phyloP scores from a whole-genome alignment of 345 rosid species.

The Acer saccharum region DNA sequence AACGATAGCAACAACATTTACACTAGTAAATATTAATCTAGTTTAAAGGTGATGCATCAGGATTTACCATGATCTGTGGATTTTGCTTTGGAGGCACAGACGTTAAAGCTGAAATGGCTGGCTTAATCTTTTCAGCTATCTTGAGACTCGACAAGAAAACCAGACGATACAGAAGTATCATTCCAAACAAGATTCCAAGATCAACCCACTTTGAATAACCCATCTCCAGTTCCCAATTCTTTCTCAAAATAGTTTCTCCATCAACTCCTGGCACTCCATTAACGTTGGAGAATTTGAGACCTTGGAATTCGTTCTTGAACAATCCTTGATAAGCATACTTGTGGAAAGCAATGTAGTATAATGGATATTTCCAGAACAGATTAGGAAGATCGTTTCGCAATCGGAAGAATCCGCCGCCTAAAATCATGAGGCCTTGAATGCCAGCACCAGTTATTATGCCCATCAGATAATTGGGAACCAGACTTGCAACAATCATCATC shows the following conservation, averaged over 20 bases:
- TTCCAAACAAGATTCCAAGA: constrained; percentile 42
- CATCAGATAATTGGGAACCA: constrained; percentile 53
- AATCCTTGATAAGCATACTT: constrained; percentile 51
- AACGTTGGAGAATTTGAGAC: constrained; percentile 27
- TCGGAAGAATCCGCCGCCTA: constrained; percentile 53
- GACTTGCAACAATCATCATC: constrained; percentile 57
- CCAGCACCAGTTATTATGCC: constrained; percentile 58
- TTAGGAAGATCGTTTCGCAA: constrained; percentile 49
- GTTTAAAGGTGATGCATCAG: constrained; percentile 9
- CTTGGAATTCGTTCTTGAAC: constrained; percentile 55
- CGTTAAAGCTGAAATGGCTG: neutral
- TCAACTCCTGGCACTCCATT: neutral
- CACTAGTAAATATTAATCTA: no score
- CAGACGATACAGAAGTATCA: constrained; percentile 39
- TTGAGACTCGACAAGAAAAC: constrained; percentile 39
- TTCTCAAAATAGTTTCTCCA: constrained; percentile 42
- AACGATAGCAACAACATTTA: no score
- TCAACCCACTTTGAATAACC: constrained; percentile 58
- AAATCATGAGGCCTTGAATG: constrained; percentile 52
- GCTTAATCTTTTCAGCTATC: constrained; percentile 35
- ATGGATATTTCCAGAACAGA: constrained; percentile 47
- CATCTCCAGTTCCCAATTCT: constrained; percentile 45
- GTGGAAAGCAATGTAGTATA: constrained; percentile 51
- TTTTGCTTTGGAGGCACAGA: neutral
- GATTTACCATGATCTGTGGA: constrained; percentile 17